Evolutionary conservation across 352 stramenopile species (phyloP).

Genomic region (Aphanomyces astaci): DNA sequence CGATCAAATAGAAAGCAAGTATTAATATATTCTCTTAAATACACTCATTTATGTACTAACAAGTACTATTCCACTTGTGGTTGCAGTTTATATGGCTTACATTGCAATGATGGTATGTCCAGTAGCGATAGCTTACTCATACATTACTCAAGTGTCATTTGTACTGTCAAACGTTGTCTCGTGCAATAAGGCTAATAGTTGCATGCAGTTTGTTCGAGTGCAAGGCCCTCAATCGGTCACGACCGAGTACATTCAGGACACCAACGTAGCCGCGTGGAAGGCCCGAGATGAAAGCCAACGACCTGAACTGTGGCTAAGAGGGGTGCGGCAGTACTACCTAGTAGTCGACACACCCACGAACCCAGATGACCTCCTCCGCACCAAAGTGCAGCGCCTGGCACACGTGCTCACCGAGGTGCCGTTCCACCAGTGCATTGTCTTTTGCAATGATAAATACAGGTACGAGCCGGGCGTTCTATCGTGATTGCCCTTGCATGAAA

Average conservation of each 20-base stretch:
- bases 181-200: no score
- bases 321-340: constrained; percentile 64
- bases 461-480: no score
- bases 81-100: no score
- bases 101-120: no score
- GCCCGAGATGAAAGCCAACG: constrained; percentile 38
- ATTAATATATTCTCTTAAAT: no score
- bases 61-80: no score
- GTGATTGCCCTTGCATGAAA: no score
- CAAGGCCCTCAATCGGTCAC: constrained; percentile 46
- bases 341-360: constrained; percentile 29
- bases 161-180: no score
- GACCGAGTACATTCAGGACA: constrained; percentile 48
- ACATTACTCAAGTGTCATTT: no score
- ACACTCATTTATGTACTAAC: no score
- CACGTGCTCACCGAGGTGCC: constrained; percentile 51
- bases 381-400: constrained; percentile 49
- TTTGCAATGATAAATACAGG: constrained; percentile 77
- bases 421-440: constrained; percentile 77
- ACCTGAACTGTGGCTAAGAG: constrained; percentile 59
- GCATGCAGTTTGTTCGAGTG: constrained; percentile 52
- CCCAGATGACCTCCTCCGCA: constrained; percentile 25
- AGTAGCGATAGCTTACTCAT: no score
- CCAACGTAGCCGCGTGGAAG: constrained; percentile 37
- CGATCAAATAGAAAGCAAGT: no score